A percentile compares a stretch with the other conserved stretches of the same genome.
These are phyloP conservation scores for Daldinia loculata DNA, from an alignment of 495 filamentous ascomycete genomes.

Conservation along the genomic window DNA sequence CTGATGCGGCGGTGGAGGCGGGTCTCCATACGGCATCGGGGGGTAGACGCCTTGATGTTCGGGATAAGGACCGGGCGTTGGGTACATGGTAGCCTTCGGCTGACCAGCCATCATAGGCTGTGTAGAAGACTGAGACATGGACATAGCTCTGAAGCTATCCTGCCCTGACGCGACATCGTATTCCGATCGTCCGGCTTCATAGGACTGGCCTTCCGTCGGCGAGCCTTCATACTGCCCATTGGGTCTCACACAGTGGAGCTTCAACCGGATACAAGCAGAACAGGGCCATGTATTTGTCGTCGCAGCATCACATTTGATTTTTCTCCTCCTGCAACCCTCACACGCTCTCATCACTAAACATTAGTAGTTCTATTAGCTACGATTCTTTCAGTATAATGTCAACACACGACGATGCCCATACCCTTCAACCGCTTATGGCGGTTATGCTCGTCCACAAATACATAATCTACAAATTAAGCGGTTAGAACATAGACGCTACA, in stretches of 20 bases:
- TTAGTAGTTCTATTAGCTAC: conserved; percentile 31
- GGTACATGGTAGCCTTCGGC: conserved; percentile 52
- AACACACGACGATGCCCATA: conserved; percentile 53
- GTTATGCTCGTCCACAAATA: conserved; percentile 99
- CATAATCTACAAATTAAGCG: conserved; percentile 74
- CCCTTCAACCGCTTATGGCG: conserved; percentile 97
- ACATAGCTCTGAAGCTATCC: conserved; percentile 64
- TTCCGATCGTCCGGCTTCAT: conserved; percentile 56
- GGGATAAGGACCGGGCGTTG: conserved; percentile 50
- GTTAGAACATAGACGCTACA: conserved; percentile 34
- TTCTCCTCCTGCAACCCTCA: conserved; percentile 90
- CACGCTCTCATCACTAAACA: conserved; percentile 93
- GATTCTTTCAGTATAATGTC: conserved; percentile 1
- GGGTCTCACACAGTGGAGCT: conserved; percentile 91
- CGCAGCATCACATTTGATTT: conserved; percentile 97
- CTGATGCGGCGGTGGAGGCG: conserved; percentile 53
- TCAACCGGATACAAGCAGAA: conserved; percentile 89
- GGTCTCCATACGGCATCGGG: conserved; percentile 54
- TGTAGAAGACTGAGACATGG: conserved; percentile 53
- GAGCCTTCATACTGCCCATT: conserved; percentile 87
- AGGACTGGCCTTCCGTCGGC: conserved; percentile 56
- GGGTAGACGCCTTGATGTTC: conserved; percentile 56
- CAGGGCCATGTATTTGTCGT: conserved; percentile 99
- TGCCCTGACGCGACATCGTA: conserved; percentile 57
- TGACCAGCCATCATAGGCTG: conserved; percentile 47